These are phyloP conservation scores for Aegilops longissima DNA, from an alignment of 176 grass and related monocot genomes.

Conservation along the genomic window DNA sequence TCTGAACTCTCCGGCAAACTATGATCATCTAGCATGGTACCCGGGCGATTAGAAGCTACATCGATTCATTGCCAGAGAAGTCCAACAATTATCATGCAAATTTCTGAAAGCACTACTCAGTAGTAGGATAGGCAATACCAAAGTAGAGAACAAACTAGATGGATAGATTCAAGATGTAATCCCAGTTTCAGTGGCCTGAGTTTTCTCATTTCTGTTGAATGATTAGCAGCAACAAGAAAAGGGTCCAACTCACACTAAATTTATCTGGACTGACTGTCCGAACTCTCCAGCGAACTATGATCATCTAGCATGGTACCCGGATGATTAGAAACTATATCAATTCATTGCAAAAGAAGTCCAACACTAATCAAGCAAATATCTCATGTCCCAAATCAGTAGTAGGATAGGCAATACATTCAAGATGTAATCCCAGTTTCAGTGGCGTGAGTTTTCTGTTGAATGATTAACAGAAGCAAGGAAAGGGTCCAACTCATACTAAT, in stretches of 20 bases:
- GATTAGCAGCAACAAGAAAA: neutral
- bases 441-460: neutral
- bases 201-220: neutral
- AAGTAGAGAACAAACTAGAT: neutral
- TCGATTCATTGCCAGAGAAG: neutral
- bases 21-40: neutral
- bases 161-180: neutral
- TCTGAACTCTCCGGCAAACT: neutral
- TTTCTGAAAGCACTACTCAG: neutral
- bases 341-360: neutral
- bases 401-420: slow-evolving; percentile 5
- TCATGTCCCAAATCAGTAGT: neutral
- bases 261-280: neutral
- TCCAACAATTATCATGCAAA: neutral
- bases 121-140: neutral
- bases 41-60: neutral
- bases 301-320: neutral
- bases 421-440: neutral
- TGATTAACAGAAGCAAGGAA: neutral
- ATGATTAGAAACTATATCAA: neutral
- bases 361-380: neutral
- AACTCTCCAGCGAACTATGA: neutral
- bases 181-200: neutral
- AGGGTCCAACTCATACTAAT: neutral
- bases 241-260: neutral